These are phyloP conservation scores for Citrus sinensis DNA, from an alignment of 345 rosid genomes.

Conservation along the genomic window DNA sequence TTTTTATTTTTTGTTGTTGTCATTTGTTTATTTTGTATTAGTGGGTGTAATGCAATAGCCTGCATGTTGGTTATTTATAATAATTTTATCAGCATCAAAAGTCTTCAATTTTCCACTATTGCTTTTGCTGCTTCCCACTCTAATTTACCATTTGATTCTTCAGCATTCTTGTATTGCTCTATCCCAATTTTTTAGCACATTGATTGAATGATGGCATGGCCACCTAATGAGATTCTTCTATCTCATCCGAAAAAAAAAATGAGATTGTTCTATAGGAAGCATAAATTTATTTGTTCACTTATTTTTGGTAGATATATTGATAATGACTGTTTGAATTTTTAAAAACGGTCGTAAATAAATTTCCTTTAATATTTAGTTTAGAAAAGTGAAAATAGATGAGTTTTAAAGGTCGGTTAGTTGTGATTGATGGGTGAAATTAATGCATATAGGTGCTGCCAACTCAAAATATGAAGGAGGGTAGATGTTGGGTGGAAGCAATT, in stretches of 20 bases:
- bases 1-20: background rate
- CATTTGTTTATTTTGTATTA: constrained; percentile 8
- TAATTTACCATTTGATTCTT: background rate
- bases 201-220: no score
- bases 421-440: constrained; percentile 37
- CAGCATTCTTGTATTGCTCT: background rate
- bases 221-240: no score
- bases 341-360: background rate
- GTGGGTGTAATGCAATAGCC: constrained; percentile 25
- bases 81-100: background rate
- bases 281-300: background rate
- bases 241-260: no score
- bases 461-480: constrained; percentile 32
- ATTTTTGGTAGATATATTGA: background rate
- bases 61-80: constrained; percentile 3
- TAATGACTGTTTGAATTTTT: background rate
- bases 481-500: constrained; percentile 37
- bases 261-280: no score
- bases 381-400: constrained; percentile 18
- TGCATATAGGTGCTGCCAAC: constrained; percentile 44
- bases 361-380: constrained; percentile 11
- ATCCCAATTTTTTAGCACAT: background rate
- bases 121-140: constrained; percentile 3
- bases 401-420: constrained; percentile 21
- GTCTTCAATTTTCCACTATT: background rate